Percentiles rank a stretch among this genome's conserved stretches.
Conservation (phyloP, 352 stramenopile genomes). For the Globisporangium recalcitrans region DNA sequence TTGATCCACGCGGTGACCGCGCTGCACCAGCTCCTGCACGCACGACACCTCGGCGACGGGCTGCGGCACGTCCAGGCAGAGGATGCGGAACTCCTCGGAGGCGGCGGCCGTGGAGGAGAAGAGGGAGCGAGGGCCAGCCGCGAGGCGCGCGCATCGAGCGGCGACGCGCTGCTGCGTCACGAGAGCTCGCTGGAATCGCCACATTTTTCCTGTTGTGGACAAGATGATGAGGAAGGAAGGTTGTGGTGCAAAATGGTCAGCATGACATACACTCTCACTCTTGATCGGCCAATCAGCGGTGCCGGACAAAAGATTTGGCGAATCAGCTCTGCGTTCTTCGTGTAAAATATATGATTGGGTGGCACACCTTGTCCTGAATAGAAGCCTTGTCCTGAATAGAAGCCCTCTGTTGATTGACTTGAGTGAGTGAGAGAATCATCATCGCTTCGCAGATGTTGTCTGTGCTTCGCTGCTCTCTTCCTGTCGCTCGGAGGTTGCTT, state of each 20-base stretch:
- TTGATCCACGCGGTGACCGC: slow-evolving; percentile 60
- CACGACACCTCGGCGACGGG: slow-evolving; percentile 43
- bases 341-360: no score
- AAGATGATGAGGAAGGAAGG: not conserved
- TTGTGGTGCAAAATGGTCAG: not conserved
- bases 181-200: slow-evolving; percentile 10
- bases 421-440: no score
- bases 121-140: slow-evolving; percentile 1
- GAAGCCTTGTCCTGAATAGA: no score
- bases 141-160: slow-evolving; percentile 4
- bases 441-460: no score
- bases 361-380: no score
- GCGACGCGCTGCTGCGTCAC: not conserved
- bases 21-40: slow-evolving; percentile 66
- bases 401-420: no score
- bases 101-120: slow-evolving; percentile 10
- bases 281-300: no score
- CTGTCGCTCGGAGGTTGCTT: no score
- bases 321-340: no score
- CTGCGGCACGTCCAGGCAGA: slow-evolving; percentile 58
- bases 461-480: no score
- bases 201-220: slow-evolving; percentile 8
- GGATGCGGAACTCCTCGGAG: slow-evolving; percentile 32
- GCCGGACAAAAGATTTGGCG: no score
- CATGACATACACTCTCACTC: no score